phyloP scores from a whole-genome alignment of 352 stramenopile genomes.

The Globisporangium heterothallicum region DNA sequence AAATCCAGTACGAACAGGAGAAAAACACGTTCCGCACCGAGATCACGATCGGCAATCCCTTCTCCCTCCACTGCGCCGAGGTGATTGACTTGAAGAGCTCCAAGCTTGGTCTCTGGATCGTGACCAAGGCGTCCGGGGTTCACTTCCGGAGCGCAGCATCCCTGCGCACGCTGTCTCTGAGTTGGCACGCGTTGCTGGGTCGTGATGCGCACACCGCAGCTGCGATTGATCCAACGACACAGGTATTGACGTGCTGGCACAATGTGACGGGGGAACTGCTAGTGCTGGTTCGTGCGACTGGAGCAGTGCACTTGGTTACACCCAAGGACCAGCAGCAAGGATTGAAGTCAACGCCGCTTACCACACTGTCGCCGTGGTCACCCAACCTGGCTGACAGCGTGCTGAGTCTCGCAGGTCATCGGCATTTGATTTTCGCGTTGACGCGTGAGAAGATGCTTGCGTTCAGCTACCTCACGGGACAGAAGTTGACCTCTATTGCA shows the following conservation, averaged over 20 bases:
- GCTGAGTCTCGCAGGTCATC: constrained; percentile 30
- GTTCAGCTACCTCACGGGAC: constrained; percentile 52
- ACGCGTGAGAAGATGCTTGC: constrained; percentile 21
- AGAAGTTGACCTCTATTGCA: constrained; percentile 26
- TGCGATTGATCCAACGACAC: not conserved
- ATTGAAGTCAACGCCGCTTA: constrained; percentile 17
- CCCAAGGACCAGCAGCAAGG: constrained; percentile 8
- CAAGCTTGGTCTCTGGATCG: constrained; percentile 62
- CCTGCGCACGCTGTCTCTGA: constrained; percentile 30
- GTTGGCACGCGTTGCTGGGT: constrained; percentile 24
- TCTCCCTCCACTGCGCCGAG: constrained; percentile 31
- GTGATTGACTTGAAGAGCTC: constrained; percentile 45
- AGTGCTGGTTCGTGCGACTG: constrained; percentile 28
- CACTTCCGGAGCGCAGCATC: constrained; percentile 53
- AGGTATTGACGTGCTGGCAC: constrained; percentile 44
- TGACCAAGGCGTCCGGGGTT: constrained; percentile 45
- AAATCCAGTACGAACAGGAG: constrained; percentile 65
- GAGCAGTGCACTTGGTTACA: constrained; percentile 39
- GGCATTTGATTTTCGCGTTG: constrained; percentile 34
- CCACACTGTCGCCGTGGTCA: constrained; percentile 21
- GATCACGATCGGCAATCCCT: constrained; percentile 62
- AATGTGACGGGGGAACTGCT: constrained; percentile 77
- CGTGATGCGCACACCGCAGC: constrained; percentile 7
- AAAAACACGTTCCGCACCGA: constrained; percentile 72
- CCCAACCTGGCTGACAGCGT: constrained; percentile 7